These are phyloP conservation scores for Pichia sp. DNA, from an alignment of 1,139 yeast species.

Conservation along the genomic window DNA sequence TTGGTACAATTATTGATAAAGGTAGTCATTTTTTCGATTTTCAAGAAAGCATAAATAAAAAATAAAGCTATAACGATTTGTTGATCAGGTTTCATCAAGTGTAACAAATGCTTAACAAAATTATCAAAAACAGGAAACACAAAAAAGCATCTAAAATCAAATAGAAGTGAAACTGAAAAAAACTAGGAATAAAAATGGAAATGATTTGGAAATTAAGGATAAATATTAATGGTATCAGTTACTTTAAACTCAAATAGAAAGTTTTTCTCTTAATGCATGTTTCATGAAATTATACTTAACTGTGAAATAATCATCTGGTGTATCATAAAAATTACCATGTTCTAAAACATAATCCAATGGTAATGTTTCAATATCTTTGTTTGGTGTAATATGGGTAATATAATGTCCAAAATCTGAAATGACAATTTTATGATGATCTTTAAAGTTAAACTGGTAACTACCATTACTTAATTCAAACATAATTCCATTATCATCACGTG, in stretches of 20 bases:
- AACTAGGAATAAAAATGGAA: neutral
- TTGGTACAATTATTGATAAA: neutral
- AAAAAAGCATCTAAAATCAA: neutral
- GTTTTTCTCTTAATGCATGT: slow-evolving; percentile 28
- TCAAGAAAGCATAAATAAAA: neutral
- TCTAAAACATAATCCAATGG: slow-evolving; percentile 55
- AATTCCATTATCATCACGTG: slow-evolving; percentile 70
- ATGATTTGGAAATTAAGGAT: neutral
- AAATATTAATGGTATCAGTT: neutral
- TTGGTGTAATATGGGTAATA: slow-evolving; percentile 77
- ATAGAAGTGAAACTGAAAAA: neutral
- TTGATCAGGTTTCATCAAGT: neutral
- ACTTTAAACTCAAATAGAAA: slow-evolving; percentile 17
- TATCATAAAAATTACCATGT: slow-evolving; percentile 56
- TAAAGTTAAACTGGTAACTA: slow-evolving; percentile 86
- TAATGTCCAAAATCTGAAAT: slow-evolving; percentile 69
- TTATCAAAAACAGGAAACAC: neutral
- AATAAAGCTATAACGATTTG: neutral
- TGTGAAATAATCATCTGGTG: slow-evolving; percentile 48
- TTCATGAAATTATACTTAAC: slow-evolving; percentile 36
- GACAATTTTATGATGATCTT: slow-evolving; percentile 87
- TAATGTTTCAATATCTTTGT: slow-evolving; percentile 64
- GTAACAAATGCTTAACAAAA: neutral
- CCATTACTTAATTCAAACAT: slow-evolving; percentile 95
- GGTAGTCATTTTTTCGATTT: neutral